Evolutionary conservation across 2,329 filamentous ascomycete genomes (phyloP).

Genomic region (Neopestalotiopsis sp.): DNA sequence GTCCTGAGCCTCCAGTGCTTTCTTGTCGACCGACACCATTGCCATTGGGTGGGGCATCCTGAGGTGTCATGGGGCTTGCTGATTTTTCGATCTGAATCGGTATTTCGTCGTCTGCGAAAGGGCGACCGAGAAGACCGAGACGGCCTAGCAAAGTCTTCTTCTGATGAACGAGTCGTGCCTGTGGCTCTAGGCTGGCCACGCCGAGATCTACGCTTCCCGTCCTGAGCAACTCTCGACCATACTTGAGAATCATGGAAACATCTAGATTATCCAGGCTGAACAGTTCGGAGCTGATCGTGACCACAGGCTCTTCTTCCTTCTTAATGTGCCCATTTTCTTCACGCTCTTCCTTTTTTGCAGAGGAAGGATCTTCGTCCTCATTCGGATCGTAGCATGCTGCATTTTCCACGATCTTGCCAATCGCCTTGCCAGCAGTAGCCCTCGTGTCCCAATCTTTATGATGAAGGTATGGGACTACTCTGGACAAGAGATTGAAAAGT

Average conservation of each 20-base stretch:
- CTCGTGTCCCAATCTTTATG: constrained; percentile 98
- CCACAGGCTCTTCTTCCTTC: constrained; percentile 64
- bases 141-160: constrained; percentile 86
- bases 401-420: constrained; percentile 92
- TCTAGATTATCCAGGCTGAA: constrained; percentile 79
- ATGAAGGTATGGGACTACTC: constrained; percentile 92
- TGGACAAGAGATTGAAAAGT: constrained; percentile 90
- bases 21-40: constrained; percentile 44
- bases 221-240: constrained; percentile 83
- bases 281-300: constrained; percentile 56
- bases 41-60: constrained; percentile 39
- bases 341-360: constrained; percentile 48
- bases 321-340: constrained; percentile 56
- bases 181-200: constrained; percentile 80
- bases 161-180: constrained; percentile 80
- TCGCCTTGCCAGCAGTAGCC: constrained; percentile 89
- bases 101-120: constrained; percentile 83
- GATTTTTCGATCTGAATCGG: constrained; percentile 64
- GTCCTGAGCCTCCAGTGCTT: constrained; percentile 41
- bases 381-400: constrained; percentile 90
- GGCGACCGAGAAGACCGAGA: constrained; percentile 83
- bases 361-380: constrained; percentile 63
- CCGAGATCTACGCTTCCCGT: constrained; percentile 87
- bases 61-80: constrained; percentile 49
- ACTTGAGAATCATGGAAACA: constrained; percentile 77